A percentile compares a stretch with the other conserved stretches of the same genome.
phyloP scores from a whole-genome alignment of 2,329 filamentous ascomycete genomes.

The Xylariaceae sp. region DNA sequence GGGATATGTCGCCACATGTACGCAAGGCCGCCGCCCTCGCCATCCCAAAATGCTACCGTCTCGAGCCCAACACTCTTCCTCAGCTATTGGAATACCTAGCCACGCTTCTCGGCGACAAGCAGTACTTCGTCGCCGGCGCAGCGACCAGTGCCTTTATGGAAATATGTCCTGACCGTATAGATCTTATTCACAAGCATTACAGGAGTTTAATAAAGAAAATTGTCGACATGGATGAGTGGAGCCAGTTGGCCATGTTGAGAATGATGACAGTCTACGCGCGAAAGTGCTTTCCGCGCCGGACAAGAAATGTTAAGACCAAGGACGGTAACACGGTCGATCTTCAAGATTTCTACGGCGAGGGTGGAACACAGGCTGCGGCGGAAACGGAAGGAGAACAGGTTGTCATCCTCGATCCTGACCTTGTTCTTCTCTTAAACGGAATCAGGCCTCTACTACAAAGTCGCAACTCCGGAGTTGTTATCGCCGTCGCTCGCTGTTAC shows the following conservation, averaged over 20 bases:
- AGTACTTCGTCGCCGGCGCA: conserved; percentile 95
- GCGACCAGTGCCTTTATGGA: conserved; percentile 90
- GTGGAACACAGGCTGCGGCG: conserved; percentile 52
- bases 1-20: conserved; percentile 93
- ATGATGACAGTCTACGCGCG: conserved; percentile 86
- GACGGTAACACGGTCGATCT: conserved; percentile 50
- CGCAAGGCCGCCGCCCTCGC: conserved; percentile 91
- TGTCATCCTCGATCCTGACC: conserved; percentile 77
- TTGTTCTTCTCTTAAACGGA: conserved; percentile 78
- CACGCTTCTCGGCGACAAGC: conserved; percentile 82
- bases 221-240: conserved; percentile 99
- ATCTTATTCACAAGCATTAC: conserved; percentile 91
- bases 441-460: conserved; percentile 89
- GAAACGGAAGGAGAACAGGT: conserved; percentile 60
- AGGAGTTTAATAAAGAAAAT: conserved; percentile 84
- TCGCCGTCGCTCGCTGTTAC: conserved; percentile 86
- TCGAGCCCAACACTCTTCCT: conserved; percentile 85
- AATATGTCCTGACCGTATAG: conserved; percentile 84
- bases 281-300: conserved; percentile 81
- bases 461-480: conserved; percentile 89
- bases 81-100: conserved; percentile 84
- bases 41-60: conserved; percentile 92
- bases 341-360: conserved; percentile 84
- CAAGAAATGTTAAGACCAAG: conserved; percentile 58
- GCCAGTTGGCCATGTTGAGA: conserved; percentile 81